Base-by-base conservation (phyloP, 768 basidiomycete species). In the Tulasnella calospora region DNA sequence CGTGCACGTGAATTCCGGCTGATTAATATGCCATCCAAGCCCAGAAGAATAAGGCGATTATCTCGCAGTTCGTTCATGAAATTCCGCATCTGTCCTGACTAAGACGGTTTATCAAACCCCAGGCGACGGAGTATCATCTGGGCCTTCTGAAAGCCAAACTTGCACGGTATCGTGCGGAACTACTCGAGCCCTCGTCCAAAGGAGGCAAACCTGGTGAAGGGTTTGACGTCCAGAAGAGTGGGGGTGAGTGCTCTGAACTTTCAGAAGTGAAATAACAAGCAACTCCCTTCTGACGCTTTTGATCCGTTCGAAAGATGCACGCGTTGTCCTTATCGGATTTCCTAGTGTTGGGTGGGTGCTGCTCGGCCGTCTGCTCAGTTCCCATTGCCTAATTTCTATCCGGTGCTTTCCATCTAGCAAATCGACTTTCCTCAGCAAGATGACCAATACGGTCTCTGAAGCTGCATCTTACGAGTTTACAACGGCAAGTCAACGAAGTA, bases 401-500 rank as follows among this genome's bases (percentile, higher is more conserved):
- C 10, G 55, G 15, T 76, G 36, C 38, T 70, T 44, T 44, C 8
- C 44, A 57, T 47, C 57, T 40, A 78, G 80, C 44, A 88, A 98
- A 90, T 97, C 95, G 12, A 99, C 98, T 0, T 88, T 99, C 44
- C 87, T 99, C 36, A 92, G 90, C 83, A 98, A 96, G 86, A 90
- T 92, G 79, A 99, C 98, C 0, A 92, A 96, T 81, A 99, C 98
- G 0, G 90, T 89, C 67, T 95, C 94, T 5, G 92, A 92, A 82
- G 86, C 93, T 0, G 98, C 96, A 19, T 94, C 95, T 15, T 98
- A 98, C 83, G 96, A 98, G 83, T 98, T 98, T 85, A 98, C 96
- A 3, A 97, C 94, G 4, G 88, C 97, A 41, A 94, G 93, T 13
- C 92, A 81, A 30, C 61, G 38, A 19, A 76, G 40, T n/a, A 9